phyloP scores from a whole-genome alignment of 345 rosid species.

The Carallia pectinifolia region DNA sequence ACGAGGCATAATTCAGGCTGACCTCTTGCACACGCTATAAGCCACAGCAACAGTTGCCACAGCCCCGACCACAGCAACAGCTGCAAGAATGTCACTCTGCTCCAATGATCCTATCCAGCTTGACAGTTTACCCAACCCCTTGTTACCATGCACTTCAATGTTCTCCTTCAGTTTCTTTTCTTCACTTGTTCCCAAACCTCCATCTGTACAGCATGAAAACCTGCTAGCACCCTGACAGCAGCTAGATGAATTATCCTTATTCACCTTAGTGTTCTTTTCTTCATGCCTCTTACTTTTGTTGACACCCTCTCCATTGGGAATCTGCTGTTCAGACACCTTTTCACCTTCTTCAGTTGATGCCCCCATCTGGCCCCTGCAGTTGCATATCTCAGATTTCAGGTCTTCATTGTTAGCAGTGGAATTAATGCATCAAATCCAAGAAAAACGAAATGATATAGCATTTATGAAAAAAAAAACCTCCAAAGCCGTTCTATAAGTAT shows the following conservation, averaged over 20 bases:
- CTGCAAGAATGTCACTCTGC: conserved; percentile 55
- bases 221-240: conserved; percentile 79
- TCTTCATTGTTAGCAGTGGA: background rate
- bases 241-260: conserved; percentile 34
- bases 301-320: conserved; percentile 39
- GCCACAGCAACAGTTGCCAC: conserved; percentile 66
- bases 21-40: conserved; percentile 32
- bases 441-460: background rate
- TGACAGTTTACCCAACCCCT: conserved; percentile 28
- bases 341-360: conserved; percentile 35
- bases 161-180: conserved; percentile 21
- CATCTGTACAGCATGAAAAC: conserved; percentile 72
- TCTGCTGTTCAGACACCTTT: conserved; percentile 33
- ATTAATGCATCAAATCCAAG: background rate
- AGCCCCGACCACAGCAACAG: conserved; percentile 66
- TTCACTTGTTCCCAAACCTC: conserved; percentile 30
- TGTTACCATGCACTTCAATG: conserved; percentile 22
- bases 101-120: conserved; percentile 54
- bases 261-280: conserved; percentile 31
- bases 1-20: background rate
- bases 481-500: conserved; percentile 62
- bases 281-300: conserved; percentile 31
- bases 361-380: conserved; percentile 80
- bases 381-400: conserved; percentile 4
- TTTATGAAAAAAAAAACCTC: conserved; percentile 45